Conservation (phyloP, 345 rosid species). For the Citrus medica region DNA sequence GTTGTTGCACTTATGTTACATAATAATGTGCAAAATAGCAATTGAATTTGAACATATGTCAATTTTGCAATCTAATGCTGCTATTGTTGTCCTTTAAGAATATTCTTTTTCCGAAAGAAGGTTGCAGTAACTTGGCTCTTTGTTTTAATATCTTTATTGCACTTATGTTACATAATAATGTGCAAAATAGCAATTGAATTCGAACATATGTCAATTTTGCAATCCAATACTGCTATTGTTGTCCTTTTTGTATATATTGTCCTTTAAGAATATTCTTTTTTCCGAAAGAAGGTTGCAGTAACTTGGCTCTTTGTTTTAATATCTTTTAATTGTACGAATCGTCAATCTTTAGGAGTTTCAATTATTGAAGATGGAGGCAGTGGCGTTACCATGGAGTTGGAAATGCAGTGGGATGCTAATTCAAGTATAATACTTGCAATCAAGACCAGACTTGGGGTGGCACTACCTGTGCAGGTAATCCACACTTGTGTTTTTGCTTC, state of each 20-base stretch:
- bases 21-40: background rate
- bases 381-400: constrained; percentile 87
- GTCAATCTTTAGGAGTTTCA: constrained; percentile 57
- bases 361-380: constrained; percentile 57
- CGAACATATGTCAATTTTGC: background rate
- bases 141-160: background rate
- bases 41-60: background rate
- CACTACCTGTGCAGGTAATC: constrained; percentile 84
- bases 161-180: background rate
- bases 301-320: background rate
- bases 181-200: background rate
- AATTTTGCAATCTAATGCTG: background rate
- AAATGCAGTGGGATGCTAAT: constrained; percentile 98
- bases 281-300: background rate
- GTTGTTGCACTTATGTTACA: background rate
- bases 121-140: background rate
- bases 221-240: background rate
- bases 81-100: background rate
- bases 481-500: background rate
- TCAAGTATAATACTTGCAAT: constrained; percentile 77
- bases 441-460: constrained; percentile 82
- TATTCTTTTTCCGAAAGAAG: background rate
- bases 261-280: background rate
- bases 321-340: background rate
- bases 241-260: background rate